Base-by-base conservation (phyloP, 345 rosid species). In the Ceriops decandra region DNA sequence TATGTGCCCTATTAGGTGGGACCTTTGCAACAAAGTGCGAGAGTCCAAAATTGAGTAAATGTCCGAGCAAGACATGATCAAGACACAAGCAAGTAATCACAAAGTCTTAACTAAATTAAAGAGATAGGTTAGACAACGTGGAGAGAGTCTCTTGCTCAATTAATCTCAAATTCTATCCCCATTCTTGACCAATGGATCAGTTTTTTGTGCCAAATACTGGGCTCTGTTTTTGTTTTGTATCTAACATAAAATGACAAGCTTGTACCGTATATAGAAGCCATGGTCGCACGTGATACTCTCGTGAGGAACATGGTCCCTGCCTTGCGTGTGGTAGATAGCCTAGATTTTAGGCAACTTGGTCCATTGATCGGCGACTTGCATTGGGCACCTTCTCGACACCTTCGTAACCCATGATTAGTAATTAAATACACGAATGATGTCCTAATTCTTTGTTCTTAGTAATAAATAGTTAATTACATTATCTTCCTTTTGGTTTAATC, bases 101-200 rank as follows among this genome's bases (percentile, higher is more conserved):
- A 67, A 52, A 28, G 19, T 26, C 64, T 52, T 24, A 27, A 32
- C 56, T 51, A 27, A 53, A 11, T 38, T 8, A 38, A 20, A 33
- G 47, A 20, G 49, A 10, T 15, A 7, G 52, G 56, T 19, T 24
- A 4, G 38, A 27, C 26, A 16, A 49, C 17, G 38, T 59, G 61
- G 70, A 67, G 73, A 67, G 78, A 70, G 1, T n/a, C 49, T 49
- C 33, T 33, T 16, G 19, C 52, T 73, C 62, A 67, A 52, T 31
- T 57, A 67, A 33, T 67, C 71, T 47, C 31, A 56, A 42, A 30
- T 42, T 28, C 30, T 7, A 47, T 46, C 68, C 31, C 46, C 64
- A 49, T 63, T 59, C 28, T 52, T 63, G 57, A 68, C 54, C 28
- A 22, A 10, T 56, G 28, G 28, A 21, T 26, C 30, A 56, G 28